Percentiles rank a stretch among this genome's conserved stretches.
phyloP scores from a whole-genome alignment of 345 rosid genomes.

The Erodium maritimum region DNA sequence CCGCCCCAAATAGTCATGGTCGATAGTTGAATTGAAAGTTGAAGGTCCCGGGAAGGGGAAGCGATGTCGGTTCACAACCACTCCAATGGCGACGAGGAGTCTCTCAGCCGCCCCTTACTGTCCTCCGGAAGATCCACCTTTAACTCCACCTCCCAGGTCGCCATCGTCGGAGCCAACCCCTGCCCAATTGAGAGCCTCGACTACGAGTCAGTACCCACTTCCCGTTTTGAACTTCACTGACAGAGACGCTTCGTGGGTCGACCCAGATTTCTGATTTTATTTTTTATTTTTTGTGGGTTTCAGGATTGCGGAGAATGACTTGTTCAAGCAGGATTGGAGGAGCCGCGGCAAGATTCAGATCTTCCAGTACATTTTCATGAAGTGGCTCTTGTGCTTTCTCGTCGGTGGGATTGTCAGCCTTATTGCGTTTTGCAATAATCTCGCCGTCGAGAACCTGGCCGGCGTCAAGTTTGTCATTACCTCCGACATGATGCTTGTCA shows the following conservation, averaged over 20 bases:
- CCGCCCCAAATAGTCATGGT: no score
- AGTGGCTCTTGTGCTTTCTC: slow-evolving; percentile 68
- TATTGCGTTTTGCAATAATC: slow-evolving; percentile 67
- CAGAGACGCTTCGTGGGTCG: background rate
- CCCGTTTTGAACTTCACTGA: background rate
- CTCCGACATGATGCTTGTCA: slow-evolving; percentile 66
- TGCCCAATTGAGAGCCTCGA: slow-evolving; percentile 91
- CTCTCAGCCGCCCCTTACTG: slow-evolving; percentile 42
- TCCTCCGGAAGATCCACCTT: slow-evolving; percentile 26
- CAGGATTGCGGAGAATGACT: slow-evolving; percentile 67
- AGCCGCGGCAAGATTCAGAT: slow-evolving; percentile 45
- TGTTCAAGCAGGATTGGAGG: slow-evolving; percentile 94
- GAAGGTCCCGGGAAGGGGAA: background rate
- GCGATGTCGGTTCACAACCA: slow-evolving; percentile 5
- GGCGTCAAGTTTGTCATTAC: slow-evolving; percentile 80
- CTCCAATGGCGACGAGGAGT: slow-evolving; percentile 23
- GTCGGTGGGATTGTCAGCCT: slow-evolving; percentile 61
- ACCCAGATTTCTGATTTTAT: background rate
- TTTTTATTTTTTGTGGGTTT: background rate
- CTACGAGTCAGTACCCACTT: slow-evolving; percentile 42
- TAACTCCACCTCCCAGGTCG: slow-evolving; percentile 83
- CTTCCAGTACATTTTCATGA: slow-evolving; percentile 66
- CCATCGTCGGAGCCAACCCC: slow-evolving; percentile 69
- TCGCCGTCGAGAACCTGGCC: slow-evolving; percentile 82
- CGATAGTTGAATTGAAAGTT: no score